phyloP scores from a whole-genome alignment of 169 alveolate genomes.

The Eimeria zaria region DNA sequence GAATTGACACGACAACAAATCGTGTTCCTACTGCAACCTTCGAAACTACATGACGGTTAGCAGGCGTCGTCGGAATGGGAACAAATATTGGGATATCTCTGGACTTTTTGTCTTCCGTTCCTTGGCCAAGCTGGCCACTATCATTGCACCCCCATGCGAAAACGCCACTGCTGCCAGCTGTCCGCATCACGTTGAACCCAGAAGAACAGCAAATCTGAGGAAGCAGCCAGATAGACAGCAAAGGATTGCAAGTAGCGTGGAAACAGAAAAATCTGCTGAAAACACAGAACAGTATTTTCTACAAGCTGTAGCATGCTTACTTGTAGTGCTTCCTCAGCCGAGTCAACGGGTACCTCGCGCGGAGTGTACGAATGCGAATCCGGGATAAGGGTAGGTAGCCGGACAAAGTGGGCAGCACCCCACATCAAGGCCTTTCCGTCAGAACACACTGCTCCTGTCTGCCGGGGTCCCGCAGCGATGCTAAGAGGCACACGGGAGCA shows the following conservation, averaged over 20 bases:
- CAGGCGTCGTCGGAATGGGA: constrained; percentile 63
- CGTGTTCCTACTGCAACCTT: constrained; percentile 82
- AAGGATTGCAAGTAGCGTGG: neutral
- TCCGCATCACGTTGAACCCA: constrained; percentile 82
- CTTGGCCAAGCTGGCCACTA: constrained; percentile 84
- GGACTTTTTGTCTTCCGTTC: constrained; percentile 23
- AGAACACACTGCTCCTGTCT: constrained; percentile 75
- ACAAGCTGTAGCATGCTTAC: neutral
- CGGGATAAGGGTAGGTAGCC: constrained; percentile 65
- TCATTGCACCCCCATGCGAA: constrained; percentile 86
- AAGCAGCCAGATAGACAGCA: neutral
- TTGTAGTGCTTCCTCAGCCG: constrained; percentile 30
- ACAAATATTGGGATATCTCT: constrained; percentile 77
- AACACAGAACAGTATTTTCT: neutral
- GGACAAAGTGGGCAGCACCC: constrained; percentile 84
- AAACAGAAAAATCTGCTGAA: neutral
- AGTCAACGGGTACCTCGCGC: constrained; percentile 63
- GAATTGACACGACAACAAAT: constrained; percentile 81
- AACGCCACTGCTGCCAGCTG: constrained; percentile 67
- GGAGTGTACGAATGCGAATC: constrained; percentile 85
- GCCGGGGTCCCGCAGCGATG: constrained; percentile 81
- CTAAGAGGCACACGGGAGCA: constrained; percentile 36
- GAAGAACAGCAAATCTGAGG: constrained; percentile 80
- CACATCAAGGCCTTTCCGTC: constrained; percentile 84
- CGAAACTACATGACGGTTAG: constrained; percentile 49